These are phyloP conservation scores for Paragyromitra xinjiangensis DNA, from an alignment of 495 filamentous ascomycete species.

Conservation along the genomic window DNA sequence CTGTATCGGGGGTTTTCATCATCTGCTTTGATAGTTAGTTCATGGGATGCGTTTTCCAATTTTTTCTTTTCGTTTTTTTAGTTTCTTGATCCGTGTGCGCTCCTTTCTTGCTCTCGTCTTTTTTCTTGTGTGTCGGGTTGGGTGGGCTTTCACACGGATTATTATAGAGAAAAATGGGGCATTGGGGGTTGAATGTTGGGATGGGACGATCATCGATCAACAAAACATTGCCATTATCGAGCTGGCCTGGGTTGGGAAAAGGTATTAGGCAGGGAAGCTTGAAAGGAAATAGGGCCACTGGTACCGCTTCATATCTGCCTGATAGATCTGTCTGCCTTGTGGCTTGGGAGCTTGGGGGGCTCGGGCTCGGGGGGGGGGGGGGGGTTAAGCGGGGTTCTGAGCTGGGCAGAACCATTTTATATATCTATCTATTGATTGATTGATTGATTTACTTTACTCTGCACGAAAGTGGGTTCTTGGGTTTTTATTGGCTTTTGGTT, in stretches of 20 bases:
- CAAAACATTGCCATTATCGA: conserved; percentile 26
- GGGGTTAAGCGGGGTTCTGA: conserved; percentile 11
- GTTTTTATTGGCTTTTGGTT: conserved; percentile 11
- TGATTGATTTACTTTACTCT: conserved; percentile 46
- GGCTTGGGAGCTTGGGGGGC: neutral
- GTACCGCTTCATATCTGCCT: conserved; percentile 7
- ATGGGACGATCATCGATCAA: conserved; percentile 29
- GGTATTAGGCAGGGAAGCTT: conserved; percentile 12
- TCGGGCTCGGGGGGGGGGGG: neutral
- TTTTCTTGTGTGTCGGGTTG: conserved; percentile 44
- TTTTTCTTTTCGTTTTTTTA: conserved; percentile 4
- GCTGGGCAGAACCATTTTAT: conserved; percentile 30
- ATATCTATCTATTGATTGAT: conserved; percentile 43
- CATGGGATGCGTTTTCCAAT: conserved; percentile 26
- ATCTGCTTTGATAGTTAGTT: conserved; percentile 35
- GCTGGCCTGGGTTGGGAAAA: neutral
- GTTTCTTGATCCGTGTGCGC: conserved; percentile 20
- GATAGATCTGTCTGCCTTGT: conserved; percentile 23
- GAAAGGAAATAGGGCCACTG: conserved; percentile 26
- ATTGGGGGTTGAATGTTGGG: conserved; percentile 40
- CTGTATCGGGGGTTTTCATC: conserved; percentile 26
- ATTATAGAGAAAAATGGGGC: conserved; percentile 45
- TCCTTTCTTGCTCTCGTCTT: conserved; percentile 27
- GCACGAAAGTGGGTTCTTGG: conserved; percentile 34
- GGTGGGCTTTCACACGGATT: conserved; percentile 50